Conservation (phyloP, 2,329 filamentous ascomycete genomes). For the Penicillium sp. region DNA sequence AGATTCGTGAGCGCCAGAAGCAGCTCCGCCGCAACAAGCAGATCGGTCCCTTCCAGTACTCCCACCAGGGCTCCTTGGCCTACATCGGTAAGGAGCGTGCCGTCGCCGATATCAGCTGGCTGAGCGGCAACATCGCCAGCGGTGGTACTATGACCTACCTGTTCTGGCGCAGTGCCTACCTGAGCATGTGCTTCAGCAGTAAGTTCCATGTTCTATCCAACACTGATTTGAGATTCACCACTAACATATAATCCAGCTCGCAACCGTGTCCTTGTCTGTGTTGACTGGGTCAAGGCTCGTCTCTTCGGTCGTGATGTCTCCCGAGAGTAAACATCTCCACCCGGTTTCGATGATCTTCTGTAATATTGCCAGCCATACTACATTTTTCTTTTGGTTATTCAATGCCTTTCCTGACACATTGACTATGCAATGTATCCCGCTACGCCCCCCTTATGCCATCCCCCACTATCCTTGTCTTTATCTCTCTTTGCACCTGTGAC, state of each 20-base stretch:
- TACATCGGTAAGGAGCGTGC: slow-evolving; percentile 99
- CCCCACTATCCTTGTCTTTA: slow-evolving; percentile 11
- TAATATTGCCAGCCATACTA: slow-evolving; percentile 9
- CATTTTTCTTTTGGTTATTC: slow-evolving; percentile 14
- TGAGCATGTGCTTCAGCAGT: slow-evolving; percentile 99
- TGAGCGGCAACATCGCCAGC: slow-evolving; percentile 92
- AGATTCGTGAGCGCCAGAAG: slow-evolving; percentile 86
- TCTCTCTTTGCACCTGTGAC: slow-evolving; percentile 8
- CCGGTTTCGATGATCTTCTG: slow-evolving; percentile 8
- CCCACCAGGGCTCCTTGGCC: slow-evolving; percentile 91
- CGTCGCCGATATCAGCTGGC: slow-evolving; percentile 95
- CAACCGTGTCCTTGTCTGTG: slow-evolving; percentile 86
- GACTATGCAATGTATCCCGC: slow-evolving; percentile 2
- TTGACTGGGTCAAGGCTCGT: slow-evolving; percentile 98
- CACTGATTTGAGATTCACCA: background rate
- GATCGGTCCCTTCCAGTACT: slow-evolving; percentile 97
- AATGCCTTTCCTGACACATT: slow-evolving; percentile 6
- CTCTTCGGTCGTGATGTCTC: slow-evolving; percentile 89
- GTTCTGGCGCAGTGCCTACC: slow-evolving; percentile 96
- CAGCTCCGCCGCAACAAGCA: slow-evolving; percentile 87
- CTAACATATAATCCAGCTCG: slow-evolving; percentile 59
- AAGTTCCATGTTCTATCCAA: slow-evolving; percentile 52
- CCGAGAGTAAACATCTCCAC: slow-evolving; percentile 41
- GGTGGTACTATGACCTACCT: slow-evolving; percentile 94
- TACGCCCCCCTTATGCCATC: slow-evolving; percentile 19